phyloP scores from a whole-genome alignment of 2,329 filamentous ascomycete species.

The Hypoxylon sp. region DNA sequence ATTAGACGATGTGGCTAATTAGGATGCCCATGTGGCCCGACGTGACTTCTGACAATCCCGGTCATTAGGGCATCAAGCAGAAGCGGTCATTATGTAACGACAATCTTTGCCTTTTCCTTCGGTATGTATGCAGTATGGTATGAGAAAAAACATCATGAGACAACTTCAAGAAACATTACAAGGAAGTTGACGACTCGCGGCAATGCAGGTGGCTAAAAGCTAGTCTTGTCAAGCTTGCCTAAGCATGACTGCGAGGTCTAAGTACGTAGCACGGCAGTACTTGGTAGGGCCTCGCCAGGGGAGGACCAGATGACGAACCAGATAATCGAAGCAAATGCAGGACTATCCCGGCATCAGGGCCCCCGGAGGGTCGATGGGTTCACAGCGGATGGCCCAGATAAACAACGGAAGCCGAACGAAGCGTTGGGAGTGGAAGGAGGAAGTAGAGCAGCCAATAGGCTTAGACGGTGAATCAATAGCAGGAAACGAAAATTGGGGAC shows the following conservation, averaged over 20 bases:
- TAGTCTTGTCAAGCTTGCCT: conserved; percentile 48
- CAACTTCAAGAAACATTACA: conserved; percentile 52
- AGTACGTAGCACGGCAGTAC: conserved; percentile 34
- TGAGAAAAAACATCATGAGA: conserved; percentile 52
- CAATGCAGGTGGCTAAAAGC: conserved; percentile 51
- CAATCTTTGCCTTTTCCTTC: conserved; percentile 54
- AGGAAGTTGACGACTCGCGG: conserved; percentile 53
- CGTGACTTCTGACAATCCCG: conserved; percentile 52
- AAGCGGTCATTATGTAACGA: conserved; percentile 53
- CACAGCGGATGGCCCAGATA: conserved; percentile 44
- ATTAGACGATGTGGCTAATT: conserved; percentile 56
- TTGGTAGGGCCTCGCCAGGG: conserved; percentile 44
- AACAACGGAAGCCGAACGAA: conserved; percentile 48
- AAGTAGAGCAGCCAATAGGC: background rate
- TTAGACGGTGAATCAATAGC: conserved; percentile 34
- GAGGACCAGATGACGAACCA: conserved; percentile 40
- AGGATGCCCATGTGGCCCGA: conserved; percentile 54
- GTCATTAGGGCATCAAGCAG: conserved; percentile 51
- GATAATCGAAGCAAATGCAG: conserved; percentile 45
- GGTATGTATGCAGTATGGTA: conserved; percentile 52
- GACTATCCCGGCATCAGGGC: conserved; percentile 47
- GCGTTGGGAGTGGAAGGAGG: conserved; percentile 40
- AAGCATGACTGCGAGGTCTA: conserved; percentile 47
- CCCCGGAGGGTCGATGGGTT: conserved; percentile 39
- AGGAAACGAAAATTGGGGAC: conserved; percentile 52